These are phyloP conservation scores for Ananas comosus DNA, from an alignment of 176 grass and related monocot genomes.

Conservation along the genomic window DNA sequence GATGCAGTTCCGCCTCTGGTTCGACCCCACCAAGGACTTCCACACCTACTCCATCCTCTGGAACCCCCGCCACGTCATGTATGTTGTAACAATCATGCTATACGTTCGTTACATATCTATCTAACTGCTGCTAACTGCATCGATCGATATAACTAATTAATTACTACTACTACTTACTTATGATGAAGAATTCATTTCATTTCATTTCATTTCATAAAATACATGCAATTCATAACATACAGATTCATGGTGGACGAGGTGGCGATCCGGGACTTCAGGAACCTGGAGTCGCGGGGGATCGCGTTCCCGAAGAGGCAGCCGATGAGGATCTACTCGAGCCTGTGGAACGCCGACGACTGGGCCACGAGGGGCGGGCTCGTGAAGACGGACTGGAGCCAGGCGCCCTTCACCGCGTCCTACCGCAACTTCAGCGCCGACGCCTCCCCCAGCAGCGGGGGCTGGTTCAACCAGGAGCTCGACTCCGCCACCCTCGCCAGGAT, in stretches of 20 bases:
- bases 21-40: conserved; percentile 75
- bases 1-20: conserved; percentile 88
- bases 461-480: conserved; percentile 88
- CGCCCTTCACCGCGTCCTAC: conserved; percentile 61
- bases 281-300: conserved; percentile 57
- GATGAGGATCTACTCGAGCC: conserved; percentile 82
- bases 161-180: too few relatives aligned
- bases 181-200: too few relatives aligned
- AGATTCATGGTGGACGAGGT: conserved; percentile 89
- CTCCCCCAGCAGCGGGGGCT: conserved; percentile 25
- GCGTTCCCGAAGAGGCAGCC: conserved; percentile 79
- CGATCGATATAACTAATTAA: background rate
- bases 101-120: too few relatives aligned
- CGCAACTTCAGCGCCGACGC: conserved; percentile 44
- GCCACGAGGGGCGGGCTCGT: conserved; percentile 69
- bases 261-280: conserved; percentile 71
- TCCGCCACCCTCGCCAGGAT: conserved; percentile 49
- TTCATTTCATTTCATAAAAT: too few relatives aligned
- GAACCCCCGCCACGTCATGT: conserved; percentile 89
- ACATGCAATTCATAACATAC: too few relatives aligned
- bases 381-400: conserved; percentile 79
- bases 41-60: conserved; percentile 89
- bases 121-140: too few relatives aligned
- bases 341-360: conserved; percentile 96
- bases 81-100: too few relatives aligned